These are phyloP conservation scores for Stereocaulon alpinum DNA, from an alignment of 495 filamentous ascomycete species.

Conservation along the genomic window DNA sequence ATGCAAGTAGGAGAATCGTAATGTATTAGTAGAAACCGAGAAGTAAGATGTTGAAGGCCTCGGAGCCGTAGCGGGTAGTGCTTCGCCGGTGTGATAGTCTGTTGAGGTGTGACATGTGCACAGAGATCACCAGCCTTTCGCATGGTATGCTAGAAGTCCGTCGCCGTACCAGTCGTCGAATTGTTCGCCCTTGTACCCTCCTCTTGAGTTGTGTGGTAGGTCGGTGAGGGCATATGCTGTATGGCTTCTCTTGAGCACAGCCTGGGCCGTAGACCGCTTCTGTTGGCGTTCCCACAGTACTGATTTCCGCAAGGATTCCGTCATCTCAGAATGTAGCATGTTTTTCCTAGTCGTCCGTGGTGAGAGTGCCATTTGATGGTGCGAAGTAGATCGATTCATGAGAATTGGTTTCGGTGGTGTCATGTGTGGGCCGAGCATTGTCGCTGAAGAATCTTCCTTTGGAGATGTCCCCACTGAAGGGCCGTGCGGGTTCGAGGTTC, in stretches of 20 bases:
- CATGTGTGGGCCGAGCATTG: conserved; percentile 63
- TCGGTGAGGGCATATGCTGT: conserved; percentile 84
- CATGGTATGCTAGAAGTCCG: conserved; percentile 59
- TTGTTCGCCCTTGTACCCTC: conserved; percentile 46
- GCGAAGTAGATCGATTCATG: conserved; percentile 61
- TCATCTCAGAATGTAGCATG: conserved; percentile 92
- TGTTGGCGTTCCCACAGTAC: conserved; percentile 82
- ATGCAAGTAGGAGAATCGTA: conserved; percentile 12
- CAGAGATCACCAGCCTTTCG: conserved; percentile 49
- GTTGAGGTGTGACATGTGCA: conserved; percentile 2
- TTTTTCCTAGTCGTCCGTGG: conserved; percentile 89
- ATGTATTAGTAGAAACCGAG: neutral
- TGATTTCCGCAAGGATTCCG: conserved; percentile 65
- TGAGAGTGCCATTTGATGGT: conserved; percentile 57
- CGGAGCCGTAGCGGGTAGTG: neutral
- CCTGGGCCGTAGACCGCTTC: conserved; percentile 79
- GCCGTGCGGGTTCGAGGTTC: conserved; percentile 60
- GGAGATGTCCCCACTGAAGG: conserved; percentile 67
- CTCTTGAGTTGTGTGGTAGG: conserved; percentile 49
- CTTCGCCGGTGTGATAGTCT: neutral
- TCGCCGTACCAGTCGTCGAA: conserved; percentile 57
- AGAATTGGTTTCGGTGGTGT: conserved; percentile 81
- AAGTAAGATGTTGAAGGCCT: neutral
- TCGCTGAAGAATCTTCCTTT: conserved; percentile 56
- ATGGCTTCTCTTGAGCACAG: conserved; percentile 82